phyloP scores from a whole-genome alignment of 1,139 yeast genomes.

The Magnusiomyces suaveolens region DNA sequence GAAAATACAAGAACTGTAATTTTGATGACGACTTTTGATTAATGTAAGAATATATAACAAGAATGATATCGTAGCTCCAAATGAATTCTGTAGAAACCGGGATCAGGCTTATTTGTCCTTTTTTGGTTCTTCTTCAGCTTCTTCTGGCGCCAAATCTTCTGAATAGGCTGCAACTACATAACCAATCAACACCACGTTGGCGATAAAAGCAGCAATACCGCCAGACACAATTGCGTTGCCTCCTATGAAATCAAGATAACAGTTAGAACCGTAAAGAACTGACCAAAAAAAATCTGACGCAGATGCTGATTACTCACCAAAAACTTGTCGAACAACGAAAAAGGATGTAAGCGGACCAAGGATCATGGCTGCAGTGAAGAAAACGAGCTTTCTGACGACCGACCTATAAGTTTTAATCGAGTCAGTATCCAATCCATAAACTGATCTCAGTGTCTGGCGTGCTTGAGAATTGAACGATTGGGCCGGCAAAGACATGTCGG shows the following conservation, averaged over 20 bases:
- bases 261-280: not conserved
- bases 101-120: conserved; percentile 1
- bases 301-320: too few relatives aligned
- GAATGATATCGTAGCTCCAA: too few relatives aligned
- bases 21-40: too few relatives aligned
- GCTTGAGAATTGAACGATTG: too few relatives aligned
- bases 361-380: conserved; percentile 87
- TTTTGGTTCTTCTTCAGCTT: conserved; percentile 31
- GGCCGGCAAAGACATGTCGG: too few relatives aligned
- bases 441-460: too few relatives aligned
- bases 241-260: conserved; percentile 23
- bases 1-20: not conserved
- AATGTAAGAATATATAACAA: too few relatives aligned
- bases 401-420: conserved; percentile 41
- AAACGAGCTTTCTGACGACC: conserved; percentile 62
- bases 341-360: conserved; percentile 65
- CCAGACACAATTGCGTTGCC: conserved; percentile 69
- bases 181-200: conserved; percentile 77
- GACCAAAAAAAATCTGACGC: conserved; percentile 2
- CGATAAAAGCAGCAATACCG: conserved; percentile 79
- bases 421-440: conserved; percentile 7
- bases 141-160: conserved; percentile 51
- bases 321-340: conserved; percentile 50
- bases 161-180: conserved; percentile 80
- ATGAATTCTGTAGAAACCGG: too few relatives aligned